These are phyloP conservation scores for Venturia nashicola DNA, from an alignment of 2,329 filamentous ascomycete species.

Conservation along the genomic window DNA sequence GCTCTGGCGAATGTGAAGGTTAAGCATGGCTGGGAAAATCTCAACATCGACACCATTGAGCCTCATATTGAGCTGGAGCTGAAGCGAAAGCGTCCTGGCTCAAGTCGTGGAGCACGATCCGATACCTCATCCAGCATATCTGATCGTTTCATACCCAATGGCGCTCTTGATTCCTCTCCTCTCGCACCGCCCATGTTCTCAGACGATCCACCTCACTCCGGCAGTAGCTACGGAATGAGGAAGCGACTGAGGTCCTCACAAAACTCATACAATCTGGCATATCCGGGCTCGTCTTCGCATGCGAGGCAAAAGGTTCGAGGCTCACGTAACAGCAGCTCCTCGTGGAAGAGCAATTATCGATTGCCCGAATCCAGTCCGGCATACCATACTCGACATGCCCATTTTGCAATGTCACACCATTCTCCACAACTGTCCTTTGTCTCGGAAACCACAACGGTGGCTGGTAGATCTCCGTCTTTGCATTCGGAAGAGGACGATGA, in stretches of 20 bases:
- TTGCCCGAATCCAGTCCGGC: slow-evolving; percentile 49
- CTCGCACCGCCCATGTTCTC: slow-evolving; percentile 76
- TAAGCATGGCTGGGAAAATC: slow-evolving; percentile 86
- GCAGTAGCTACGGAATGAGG: slow-evolving; percentile 38
- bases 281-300: slow-evolving; percentile 35
- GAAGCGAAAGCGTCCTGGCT: slow-evolving; percentile 55
- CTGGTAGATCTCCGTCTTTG: slow-evolving; percentile 47
- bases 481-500: slow-evolving; percentile 70
- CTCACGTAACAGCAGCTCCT: slow-evolving; percentile 41
- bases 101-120: slow-evolving; percentile 56
- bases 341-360: slow-evolving; percentile 68
- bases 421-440: slow-evolving; percentile 71
- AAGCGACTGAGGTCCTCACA: slow-evolving; percentile 16
- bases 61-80: slow-evolving; percentile 71
- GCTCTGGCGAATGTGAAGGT: slow-evolving; percentile 96
- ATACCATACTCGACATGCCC: slow-evolving; percentile 7
- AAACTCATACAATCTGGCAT: slow-evolving; percentile 16
- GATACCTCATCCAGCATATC: slow-evolving; percentile 80
- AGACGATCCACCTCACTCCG: slow-evolving; percentile 61
- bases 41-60: slow-evolving; percentile 76
- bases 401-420: slow-evolving; percentile 46
- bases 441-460: slow-evolving; percentile 55
- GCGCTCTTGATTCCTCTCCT: slow-evolving; percentile 69
- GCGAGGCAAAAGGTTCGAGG: slow-evolving; percentile 57
- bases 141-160: slow-evolving; percentile 57